Evolutionary conservation across 148 eudicot species (phyloP).

Genomic region (Tetragonia tetragonoides): DNA sequence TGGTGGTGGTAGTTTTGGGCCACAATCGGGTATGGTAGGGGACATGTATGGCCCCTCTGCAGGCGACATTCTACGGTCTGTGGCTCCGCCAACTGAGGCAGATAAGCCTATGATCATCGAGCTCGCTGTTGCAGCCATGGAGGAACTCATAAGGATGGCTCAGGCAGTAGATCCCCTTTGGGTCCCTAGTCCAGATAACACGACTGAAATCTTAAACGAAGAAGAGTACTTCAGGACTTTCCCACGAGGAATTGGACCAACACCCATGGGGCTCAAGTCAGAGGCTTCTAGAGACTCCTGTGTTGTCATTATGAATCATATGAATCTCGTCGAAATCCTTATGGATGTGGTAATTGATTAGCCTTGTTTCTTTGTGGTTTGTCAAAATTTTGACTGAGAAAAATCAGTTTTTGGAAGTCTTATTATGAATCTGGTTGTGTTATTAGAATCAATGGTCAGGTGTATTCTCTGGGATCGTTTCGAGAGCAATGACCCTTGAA

Average conservation of each 20-base stretch:
- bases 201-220: slow-evolving; percentile 46
- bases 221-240: slow-evolving; percentile 76
- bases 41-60: slow-evolving; percentile 65
- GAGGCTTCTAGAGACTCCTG: slow-evolving; percentile 85
- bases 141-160: slow-evolving; percentile 75
- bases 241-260: slow-evolving; percentile 77
- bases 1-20: slow-evolving; percentile 53
- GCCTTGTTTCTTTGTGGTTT: background rate
- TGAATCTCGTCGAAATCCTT: slow-evolving; percentile 69
- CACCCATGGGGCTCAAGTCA: slow-evolving; percentile 59
- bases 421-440: background rate
- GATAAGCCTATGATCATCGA: slow-evolving; percentile 77
- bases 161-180: slow-evolving; percentile 83
- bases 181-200: slow-evolving; percentile 46
- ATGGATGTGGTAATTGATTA: slow-evolving; percentile 71
- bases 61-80: slow-evolving; percentile 63
- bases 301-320: slow-evolving; percentile 83
- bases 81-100: slow-evolving; percentile 69
- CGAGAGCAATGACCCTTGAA: slow-evolving; percentile 79
- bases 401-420: background rate
- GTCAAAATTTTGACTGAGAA: background rate
- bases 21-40: slow-evolving; percentile 53
- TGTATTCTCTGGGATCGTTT: slow-evolving; percentile 73
- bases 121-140: slow-evolving; percentile 94
- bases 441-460: slow-evolving; percentile 80